These are phyloP conservation scores for Coemansia sp. DNA, from an alignment of 192 early-diverging fungal species.

Conservation along the genomic window DNA sequence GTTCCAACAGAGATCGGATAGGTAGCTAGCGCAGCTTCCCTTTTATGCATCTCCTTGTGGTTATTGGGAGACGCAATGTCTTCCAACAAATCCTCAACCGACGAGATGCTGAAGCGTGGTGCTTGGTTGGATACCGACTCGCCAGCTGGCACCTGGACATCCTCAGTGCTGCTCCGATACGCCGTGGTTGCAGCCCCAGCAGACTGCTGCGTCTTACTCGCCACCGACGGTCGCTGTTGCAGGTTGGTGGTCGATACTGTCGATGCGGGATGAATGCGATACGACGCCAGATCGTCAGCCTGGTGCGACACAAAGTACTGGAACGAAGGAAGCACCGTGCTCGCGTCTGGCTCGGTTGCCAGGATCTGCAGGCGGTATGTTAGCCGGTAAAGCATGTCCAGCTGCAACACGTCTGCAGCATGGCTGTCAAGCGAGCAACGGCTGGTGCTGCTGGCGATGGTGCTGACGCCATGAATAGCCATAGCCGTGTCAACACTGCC, in stretches of 20 bases:
- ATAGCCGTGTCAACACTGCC: conserved; percentile 28
- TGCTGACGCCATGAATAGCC: conserved; percentile 6
- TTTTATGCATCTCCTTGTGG: neutral
- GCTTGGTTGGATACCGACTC: neutral
- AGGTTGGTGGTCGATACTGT: conserved; percentile 19
- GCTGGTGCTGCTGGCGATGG: neutral
- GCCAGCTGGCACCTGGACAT: neutral
- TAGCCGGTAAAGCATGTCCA: conserved; percentile 38
- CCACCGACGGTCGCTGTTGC: neutral
- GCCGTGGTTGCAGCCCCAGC: neutral
- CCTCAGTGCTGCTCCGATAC: neutral
- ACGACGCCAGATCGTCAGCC: conserved; percentile 15
- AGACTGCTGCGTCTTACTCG: neutral
- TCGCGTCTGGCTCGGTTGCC: conserved; percentile 32
- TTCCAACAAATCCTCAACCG: conserved; percentile 7
- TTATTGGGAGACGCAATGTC: neutral
- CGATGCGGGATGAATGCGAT: conserved; percentile 36
- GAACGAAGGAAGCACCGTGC: conserved; percentile 31
- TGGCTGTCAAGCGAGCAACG: neutral
- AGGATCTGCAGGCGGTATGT: conserved; percentile 42
- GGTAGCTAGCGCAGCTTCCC: conserved; percentile 1
- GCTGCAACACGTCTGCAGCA: conserved; percentile 17
- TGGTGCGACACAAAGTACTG: conserved; percentile 41
- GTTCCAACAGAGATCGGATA: neutral
- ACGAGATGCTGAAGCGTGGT: conserved; percentile 5